A percentile compares a stretch with the other conserved stretches of the same genome.
phyloP scores from a whole-genome alignment of 495 filamentous ascomycete species.

The Hypoxylon lenormandii region DNA sequence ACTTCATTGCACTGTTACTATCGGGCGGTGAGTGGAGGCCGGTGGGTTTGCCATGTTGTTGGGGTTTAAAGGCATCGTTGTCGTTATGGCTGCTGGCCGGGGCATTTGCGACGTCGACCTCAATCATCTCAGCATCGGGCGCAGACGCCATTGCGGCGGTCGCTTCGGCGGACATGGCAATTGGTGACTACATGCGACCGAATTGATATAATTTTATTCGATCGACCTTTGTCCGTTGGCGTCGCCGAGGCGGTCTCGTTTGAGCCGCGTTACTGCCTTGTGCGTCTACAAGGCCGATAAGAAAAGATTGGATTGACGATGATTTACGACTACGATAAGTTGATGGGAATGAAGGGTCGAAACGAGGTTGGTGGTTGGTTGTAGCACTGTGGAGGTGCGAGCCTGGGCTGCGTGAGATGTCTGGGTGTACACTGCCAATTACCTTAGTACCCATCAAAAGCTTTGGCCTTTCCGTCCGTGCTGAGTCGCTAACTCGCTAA shows the following conservation, averaged over 20 bases:
- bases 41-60: constrained; percentile 49
- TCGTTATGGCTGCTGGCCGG: constrained; percentile 17
- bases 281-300: constrained; percentile 2
- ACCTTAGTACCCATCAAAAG: constrained; percentile 25
- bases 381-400: constrained; percentile 31
- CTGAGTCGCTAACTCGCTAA: no score
- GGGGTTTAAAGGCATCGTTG: constrained; percentile 19
- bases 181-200: constrained; percentile 52
- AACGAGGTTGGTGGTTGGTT: constrained; percentile 38
- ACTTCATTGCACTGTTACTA: constrained; percentile 64
- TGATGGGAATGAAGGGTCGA: constrained; percentile 39
- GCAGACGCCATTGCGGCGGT: constrained; percentile 48
- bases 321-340: constrained; percentile 24
- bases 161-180: constrained; percentile 51
- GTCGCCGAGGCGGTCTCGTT: constrained; percentile 4
- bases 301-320: constrained; percentile 19
- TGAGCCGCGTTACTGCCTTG: neutral
- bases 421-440: constrained; percentile 6
- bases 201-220: constrained; percentile 15
- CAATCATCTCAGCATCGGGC: constrained; percentile 36
- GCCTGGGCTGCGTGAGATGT: constrained; percentile 31
- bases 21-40: constrained; percentile 65
- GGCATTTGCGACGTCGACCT: constrained; percentile 36
- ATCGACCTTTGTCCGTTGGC: constrained; percentile 15
- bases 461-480: constrained; percentile 6